phyloP scores from a whole-genome alignment of 106 monocot genomes.

The Dendrobium nobile region DNA sequence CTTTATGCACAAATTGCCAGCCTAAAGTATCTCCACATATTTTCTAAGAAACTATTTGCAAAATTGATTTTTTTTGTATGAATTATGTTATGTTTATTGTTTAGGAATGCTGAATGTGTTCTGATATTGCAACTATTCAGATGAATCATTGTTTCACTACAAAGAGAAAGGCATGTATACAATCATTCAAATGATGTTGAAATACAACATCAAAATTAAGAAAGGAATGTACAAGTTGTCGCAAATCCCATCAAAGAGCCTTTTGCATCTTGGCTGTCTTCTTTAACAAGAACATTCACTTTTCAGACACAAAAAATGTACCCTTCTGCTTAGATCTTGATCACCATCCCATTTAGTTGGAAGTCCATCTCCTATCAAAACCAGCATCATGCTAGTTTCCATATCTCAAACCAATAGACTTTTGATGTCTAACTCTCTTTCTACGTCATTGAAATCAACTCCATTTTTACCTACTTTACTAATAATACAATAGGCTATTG shows the following conservation, averaged over 20 bases:
- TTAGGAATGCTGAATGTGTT: background rate
- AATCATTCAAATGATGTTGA: background rate
- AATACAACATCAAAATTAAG: background rate
- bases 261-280: background rate
- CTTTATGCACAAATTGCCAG: background rate
- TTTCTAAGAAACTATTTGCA: background rate
- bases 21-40: background rate
- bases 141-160: background rate
- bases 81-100: background rate
- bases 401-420: too few relatives aligned
- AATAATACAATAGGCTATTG: too few relatives aligned
- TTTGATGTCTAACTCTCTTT: too few relatives aligned
- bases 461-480: too few relatives aligned
- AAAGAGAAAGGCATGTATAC: background rate
- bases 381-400: too few relatives aligned
- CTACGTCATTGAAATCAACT: too few relatives aligned
- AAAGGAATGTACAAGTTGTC: background rate
- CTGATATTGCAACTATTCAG: background rate
- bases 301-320: too few relatives aligned
- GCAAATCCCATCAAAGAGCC: background rate
- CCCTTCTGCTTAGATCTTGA: too few relatives aligned
- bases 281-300: background rate
- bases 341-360: too few relatives aligned
- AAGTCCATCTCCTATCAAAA: too few relatives aligned
- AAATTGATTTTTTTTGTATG: background rate